These are phyloP conservation scores for Aphanomyces invadans DNA, from an alignment of 352 stramenopile genomes.

Conservation along the genomic window DNA sequence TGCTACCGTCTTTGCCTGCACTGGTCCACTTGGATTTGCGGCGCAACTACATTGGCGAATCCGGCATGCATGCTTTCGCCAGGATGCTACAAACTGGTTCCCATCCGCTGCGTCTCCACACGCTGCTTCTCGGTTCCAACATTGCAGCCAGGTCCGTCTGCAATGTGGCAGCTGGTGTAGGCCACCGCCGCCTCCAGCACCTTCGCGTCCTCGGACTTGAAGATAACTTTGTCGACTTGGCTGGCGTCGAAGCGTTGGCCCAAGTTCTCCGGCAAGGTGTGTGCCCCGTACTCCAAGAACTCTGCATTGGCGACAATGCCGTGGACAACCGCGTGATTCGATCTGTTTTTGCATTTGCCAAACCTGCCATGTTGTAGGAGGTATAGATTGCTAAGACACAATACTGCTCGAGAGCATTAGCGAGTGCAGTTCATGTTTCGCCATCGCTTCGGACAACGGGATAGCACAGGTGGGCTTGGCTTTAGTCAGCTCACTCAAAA, in stretches of 20 bases:
- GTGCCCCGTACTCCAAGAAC: conserved; percentile 26
- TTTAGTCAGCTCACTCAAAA: no score
- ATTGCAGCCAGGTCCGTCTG: conserved; percentile 24
- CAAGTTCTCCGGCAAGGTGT: conserved; percentile 11
- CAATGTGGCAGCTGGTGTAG: conserved; percentile 22
- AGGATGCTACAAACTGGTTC: conserved; percentile 1
- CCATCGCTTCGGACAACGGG: no score
- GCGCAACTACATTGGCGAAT: conserved; percentile 30
- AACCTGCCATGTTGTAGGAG: neutral
- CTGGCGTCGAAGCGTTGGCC: conserved; percentile 25
- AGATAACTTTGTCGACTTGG: conserved; percentile 29
- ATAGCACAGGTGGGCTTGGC: no score
- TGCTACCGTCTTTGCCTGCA: conserved; percentile 15
- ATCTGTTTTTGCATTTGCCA: conserved; percentile 11
- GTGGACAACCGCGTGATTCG: conserved; percentile 12
- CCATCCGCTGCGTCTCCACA: conserved; percentile 2
- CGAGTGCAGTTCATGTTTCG: neutral
- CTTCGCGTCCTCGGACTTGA: conserved; percentile 29
- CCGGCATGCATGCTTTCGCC: conserved; percentile 26
- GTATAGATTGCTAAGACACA: neutral
- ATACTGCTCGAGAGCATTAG: neutral
- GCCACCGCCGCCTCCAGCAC: conserved; percentile 4
- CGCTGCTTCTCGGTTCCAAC: conserved; percentile 30
- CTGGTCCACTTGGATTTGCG: conserved; percentile 28
- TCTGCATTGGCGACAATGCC: conserved; percentile 30